These are phyloP conservation scores for Xerocomus minutiporus DNA, from an alignment of 1,284 basidiomycete genomes.

Conservation along the genomic window DNA sequence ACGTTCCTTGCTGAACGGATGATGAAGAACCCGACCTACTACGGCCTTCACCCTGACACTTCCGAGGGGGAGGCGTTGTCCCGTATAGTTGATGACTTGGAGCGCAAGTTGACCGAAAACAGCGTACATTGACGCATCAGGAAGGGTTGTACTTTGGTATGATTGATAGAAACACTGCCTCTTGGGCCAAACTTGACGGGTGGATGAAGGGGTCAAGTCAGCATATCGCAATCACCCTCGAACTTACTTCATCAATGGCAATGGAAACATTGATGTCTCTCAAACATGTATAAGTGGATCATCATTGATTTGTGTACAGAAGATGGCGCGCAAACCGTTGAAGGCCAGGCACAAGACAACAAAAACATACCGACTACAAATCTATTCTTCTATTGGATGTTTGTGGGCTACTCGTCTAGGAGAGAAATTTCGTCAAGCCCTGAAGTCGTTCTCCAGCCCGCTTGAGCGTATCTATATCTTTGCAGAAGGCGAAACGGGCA, in stretches of 20 bases:
- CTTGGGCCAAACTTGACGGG: neutral
- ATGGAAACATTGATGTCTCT: neutral
- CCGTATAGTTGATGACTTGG: conserved; percentile 62
- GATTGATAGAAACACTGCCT: neutral
- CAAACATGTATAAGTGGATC: neutral
- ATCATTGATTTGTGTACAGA: neutral
- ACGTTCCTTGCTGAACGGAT: conserved; percentile 77
- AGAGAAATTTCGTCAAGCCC: conserved; percentile 66
- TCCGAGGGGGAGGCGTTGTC: conserved; percentile 58
- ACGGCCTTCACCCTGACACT: conserved; percentile 49
- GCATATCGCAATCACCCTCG: neutral
- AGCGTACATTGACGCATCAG: neutral
- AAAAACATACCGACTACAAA: neutral
- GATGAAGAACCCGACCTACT: conserved; percentile 82
- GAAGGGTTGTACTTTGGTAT: neutral
- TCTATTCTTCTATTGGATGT: neutral
- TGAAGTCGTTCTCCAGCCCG: conserved; percentile 75
- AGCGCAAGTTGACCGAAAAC: conserved; percentile 1
- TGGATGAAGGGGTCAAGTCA: neutral
- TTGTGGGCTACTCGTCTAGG: conserved; percentile 9
- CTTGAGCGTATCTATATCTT: conserved; percentile 79
- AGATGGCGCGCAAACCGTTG: neutral
- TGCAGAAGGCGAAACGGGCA: conserved; percentile 90
- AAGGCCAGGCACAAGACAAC: neutral
- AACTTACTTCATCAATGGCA: neutral